Evolutionary conservation across 2,329 filamentous ascomycete genomes (phyloP), one percentile per base, ranked within the genome.

Genomic region (Alternaria sp.): DNA sequence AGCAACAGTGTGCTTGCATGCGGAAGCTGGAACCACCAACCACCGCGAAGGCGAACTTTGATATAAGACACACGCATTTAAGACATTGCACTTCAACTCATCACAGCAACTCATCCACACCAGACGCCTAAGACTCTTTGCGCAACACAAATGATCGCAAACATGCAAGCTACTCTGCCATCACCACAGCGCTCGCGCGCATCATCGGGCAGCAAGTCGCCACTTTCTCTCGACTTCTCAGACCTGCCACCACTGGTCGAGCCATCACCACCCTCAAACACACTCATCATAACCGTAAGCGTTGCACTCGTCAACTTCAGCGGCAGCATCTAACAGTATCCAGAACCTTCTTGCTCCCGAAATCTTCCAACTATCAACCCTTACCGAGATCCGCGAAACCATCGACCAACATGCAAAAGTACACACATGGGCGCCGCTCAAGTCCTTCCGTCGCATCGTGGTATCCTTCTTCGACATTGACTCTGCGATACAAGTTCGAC

Each of bases 391-490:
- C 71, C 89, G 88, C 75, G 85, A 88, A 55, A 87, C 92, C 60
- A 89, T 95, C 77, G 82, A 86, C 72, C 79, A 86, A 51, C 87
- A 89, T n/a, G 90, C 90, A 3, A 84, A 88, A 51, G 88, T 94
- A 65, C 89, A 92, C 80, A 88, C 89, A 60, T 95, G 91, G 85
- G 87, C 90, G 11, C 92, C 92, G 0, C 86, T 95, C 64, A 92
- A 92, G 77, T 93, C 90, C 7, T 93, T 95, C 84, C 87, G 89
- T 65, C 89, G 92, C 76, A 93, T 95, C 72, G 85, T 94, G 69
- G 87, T 91, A 62, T 92, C 91, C 68, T 94, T 95, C 83, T 89
- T 86, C 79, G 87, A 88, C 62, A 83, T 86, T 71, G 86, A 89
- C 54, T 86, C 89, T 54, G 91, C 92, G 57, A 88, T 92, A 69